Conservation (phyloP, 805 yeast genomes). For the Geotrichum ghanense region DNA sequence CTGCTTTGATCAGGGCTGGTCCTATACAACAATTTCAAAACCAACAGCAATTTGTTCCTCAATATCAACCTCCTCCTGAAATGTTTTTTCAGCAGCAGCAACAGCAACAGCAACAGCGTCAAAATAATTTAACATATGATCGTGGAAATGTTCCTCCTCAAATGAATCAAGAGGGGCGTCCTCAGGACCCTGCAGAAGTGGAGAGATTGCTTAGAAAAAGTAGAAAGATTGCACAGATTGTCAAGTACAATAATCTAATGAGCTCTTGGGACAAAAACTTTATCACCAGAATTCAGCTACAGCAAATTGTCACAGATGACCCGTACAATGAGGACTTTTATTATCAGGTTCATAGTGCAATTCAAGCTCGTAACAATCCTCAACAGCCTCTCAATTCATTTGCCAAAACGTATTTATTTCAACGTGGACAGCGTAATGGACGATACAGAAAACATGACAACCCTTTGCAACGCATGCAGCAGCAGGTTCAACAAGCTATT, state of each 20-base stretch:
- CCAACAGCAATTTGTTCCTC: constrained; percentile 4
- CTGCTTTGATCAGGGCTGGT: constrained; percentile 6
- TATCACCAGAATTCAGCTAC: constrained; percentile 85
- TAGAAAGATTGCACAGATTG: constrained; percentile 30
- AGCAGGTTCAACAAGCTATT: constrained; percentile 93
- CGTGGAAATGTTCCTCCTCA: constrained; percentile 4
- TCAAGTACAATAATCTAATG: constrained; percentile 87
- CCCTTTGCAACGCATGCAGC: constrained; percentile 95
- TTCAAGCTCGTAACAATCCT: constrained; percentile 47
- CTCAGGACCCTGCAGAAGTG: constrained; percentile 11
- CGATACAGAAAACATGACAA: constrained; percentile 39
- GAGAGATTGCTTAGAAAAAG: constrained; percentile 12
- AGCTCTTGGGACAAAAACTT: constrained; percentile 94
- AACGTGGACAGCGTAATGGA: constrained; percentile 71
- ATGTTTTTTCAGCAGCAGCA: constrained; percentile 9
- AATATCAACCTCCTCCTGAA: constrained; percentile 2
- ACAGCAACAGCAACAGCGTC: constrained; percentile 21
- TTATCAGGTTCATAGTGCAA: constrained; percentile 78
- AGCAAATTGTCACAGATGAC: constrained; percentile 93
- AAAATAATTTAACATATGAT: constrained; percentile 8
- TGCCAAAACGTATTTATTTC: constrained; percentile 86
- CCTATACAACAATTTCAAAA: constrained; percentile 7
- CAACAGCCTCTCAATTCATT: constrained; percentile 58
- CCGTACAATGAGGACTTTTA: constrained; percentile 96
- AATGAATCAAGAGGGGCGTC: constrained; percentile 13